A percentile compares a stretch with the other conserved stretches of the same genome.
Conservation (phyloP, 768 basidiomycete species). For the Pulveroboletus sp. region DNA sequence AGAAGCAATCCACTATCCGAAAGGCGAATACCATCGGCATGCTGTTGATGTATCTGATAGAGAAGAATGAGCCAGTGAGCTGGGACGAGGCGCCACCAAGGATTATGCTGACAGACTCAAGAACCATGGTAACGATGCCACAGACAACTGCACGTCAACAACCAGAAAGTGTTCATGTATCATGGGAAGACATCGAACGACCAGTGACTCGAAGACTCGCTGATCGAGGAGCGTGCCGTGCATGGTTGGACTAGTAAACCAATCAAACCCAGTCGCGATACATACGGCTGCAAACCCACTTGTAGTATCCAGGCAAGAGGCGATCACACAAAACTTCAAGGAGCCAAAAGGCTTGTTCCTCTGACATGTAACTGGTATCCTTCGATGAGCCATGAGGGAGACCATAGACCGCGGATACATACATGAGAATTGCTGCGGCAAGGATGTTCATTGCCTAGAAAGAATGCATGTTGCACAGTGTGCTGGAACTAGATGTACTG, state of each 20-base stretch:
- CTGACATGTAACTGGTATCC: conserved; percentile 85
- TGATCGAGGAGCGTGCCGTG: conserved; percentile 99
- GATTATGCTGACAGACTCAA: conserved; percentile 76
- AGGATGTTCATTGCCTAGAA: conserved; percentile 94
- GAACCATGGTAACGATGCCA: conserved; percentile 98
- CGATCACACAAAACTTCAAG: conserved; percentile 93
- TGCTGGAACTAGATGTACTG: not conserved
- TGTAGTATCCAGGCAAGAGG: conserved; percentile 95
- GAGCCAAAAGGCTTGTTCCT: conserved; percentile 98
- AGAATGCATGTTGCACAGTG: not conserved
- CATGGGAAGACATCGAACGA: conserved; percentile 84
- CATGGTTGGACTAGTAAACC: conserved; percentile 79
- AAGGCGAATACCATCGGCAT: conserved; percentile 99
- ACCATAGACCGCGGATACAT: conserved; percentile 20
- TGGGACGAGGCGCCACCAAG: conserved; percentile 5
- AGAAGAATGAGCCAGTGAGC: conserved; percentile 1
- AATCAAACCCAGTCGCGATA: conserved; percentile 4
- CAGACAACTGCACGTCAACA: conserved; percentile 95
- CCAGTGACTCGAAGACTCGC: conserved; percentile 93
- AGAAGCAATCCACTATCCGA: conserved; percentile 95
- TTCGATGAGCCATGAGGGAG: conserved; percentile 5
- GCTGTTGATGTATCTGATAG: conserved; percentile 76
- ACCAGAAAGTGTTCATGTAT: conserved; percentile 89
- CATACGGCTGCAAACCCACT: conserved; percentile 44
- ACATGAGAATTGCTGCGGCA: conserved; percentile 94